phyloP scores from a whole-genome alignment of 1,284 basidiomycete species.

The Vanrija humicola region DNA sequence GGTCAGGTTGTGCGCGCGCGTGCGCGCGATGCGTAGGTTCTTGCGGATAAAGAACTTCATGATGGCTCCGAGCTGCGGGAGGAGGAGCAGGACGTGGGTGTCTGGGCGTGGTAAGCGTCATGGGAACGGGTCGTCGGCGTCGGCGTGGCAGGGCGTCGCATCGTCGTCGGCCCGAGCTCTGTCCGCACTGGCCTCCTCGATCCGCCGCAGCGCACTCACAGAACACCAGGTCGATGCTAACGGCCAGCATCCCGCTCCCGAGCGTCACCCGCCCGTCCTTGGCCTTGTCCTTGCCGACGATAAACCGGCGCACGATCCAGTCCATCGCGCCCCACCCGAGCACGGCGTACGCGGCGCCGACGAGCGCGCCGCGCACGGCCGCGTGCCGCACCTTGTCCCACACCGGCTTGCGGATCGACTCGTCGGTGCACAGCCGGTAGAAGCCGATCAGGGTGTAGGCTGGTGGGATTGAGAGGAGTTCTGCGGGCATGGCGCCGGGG shows the following conservation, averaged over 20 bases:
- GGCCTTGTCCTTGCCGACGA: conserved; percentile 23
- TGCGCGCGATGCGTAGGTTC: conserved; percentile 70
- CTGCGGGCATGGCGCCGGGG: conserved; percentile 44
- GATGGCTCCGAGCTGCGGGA: conserved; percentile 67
- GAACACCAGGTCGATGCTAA: conserved; percentile 35
- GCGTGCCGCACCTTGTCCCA: conserved; percentile 48
- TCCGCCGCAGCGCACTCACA: conserved; percentile 25
- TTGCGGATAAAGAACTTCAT: conserved; percentile 72
- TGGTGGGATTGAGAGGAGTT: conserved; percentile 45
- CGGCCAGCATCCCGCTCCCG: conserved; percentile 23
- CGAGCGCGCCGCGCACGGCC: conserved; percentile 38
- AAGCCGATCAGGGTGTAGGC: conserved; percentile 43
- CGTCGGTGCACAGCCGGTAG: conserved; percentile 44
- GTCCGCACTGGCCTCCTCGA: no score
- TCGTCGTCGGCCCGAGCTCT: not conserved
- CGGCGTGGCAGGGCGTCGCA: no score
- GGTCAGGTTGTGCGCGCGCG: conserved; percentile 68
- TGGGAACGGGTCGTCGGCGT: not conserved
- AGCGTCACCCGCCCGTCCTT: conserved; percentile 23
- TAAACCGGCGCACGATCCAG: conserved; percentile 42
- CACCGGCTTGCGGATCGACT: conserved; percentile 39
- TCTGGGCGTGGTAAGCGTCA: conserved; percentile 53
- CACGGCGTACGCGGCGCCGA: conserved; percentile 36
- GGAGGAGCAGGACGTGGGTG: conserved; percentile 66
- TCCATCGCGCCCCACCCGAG: conserved; percentile 37